Base-by-base conservation (phyloP, 768 basidiomycete genomes). In the Albatrellus ellisii region DNA sequence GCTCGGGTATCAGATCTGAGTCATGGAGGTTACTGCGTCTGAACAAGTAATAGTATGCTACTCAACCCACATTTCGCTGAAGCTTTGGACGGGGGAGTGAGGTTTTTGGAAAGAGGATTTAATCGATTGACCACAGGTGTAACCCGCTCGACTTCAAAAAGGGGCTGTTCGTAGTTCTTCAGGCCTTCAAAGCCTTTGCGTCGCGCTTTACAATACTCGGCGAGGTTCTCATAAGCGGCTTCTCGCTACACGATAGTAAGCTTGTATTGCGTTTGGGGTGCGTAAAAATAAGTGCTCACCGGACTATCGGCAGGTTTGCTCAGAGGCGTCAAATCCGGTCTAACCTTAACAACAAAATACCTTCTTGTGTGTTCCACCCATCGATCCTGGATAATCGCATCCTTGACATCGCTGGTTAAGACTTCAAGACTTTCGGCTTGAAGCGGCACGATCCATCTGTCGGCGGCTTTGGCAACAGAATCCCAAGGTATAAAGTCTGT, bases 1-100 rank as follows among this genome's bases (percentile, higher is more conserved):
- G 62, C 56, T 89, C 87, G n/a, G 87, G 87, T 51, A 89, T 85
- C 29, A 89, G 65, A 56, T 82, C 86, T 89, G 54, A 7, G 42
- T 46, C 39, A 44, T 22, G 21, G 37, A 33, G 20, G 31, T 33
- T 22, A 10, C 34, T 5, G 29, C 11, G 26, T n/a, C 26, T 26
- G 51, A 58, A 44, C 52, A 57, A 47, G 41, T 31, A n/a, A 43
- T 7, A 45, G 17, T 49, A 41, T 26, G 17, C 34, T 42, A 47
- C 14, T 26, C 39, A 41, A 53, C 73, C 25, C 56, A 84, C 85
- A 82, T 62, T 80, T 83, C 4, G 72, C 66, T 4, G 67, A 61
- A 54, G 57, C 51, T 64, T 71, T 46, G 46, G 54, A 41, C 2
- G 64, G 54, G 29, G 55, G 56, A 25, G 62, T 56, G 36, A 58